These are phyloP conservation scores for Tuber magnatum DNA, from an alignment of 495 filamentous ascomycete species.

Conservation along the genomic window DNA sequence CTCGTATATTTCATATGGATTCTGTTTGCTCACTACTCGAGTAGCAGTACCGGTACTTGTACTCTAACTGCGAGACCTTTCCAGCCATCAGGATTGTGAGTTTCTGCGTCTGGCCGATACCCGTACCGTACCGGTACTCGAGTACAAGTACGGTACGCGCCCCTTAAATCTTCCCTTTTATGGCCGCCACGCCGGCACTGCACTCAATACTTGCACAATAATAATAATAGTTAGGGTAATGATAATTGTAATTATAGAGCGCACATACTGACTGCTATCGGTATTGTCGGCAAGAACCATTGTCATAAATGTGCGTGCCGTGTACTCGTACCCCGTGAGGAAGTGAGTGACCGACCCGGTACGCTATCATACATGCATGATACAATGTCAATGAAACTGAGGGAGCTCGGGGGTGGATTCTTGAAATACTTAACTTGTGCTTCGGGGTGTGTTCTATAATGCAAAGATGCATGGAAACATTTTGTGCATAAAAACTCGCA, in stretches of 20 bases:
- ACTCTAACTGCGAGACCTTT: not conserved
- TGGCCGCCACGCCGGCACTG: not conserved
- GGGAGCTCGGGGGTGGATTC: not conserved
- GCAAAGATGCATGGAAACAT: conserved; percentile 27
- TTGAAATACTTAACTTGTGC: conserved; percentile 24
- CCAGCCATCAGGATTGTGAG: not conserved
- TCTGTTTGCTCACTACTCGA: not conserved
- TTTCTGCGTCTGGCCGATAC: not conserved
- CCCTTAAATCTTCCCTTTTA: conserved; percentile 3
- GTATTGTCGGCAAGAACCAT: not conserved
- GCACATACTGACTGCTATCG: not conserved
- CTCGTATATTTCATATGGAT: not conserved
- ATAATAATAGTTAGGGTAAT: not conserved
- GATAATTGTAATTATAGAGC: not conserved
- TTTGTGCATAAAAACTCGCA: conserved; percentile 30
- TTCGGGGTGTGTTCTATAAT: conserved; percentile 32
- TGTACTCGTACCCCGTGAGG: not conserved
- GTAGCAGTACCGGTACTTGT: no score
- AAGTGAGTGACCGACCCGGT: not conserved
- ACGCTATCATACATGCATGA: not conserved
- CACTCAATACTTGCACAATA: not conserved
- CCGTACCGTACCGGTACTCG: not conserved
- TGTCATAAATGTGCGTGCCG: not conserved
- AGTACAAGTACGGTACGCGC: not conserved
- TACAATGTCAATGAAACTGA: not conserved